These are phyloP conservation scores for Hypoxylon perforatum DNA, from an alignment of 495 filamentous ascomycete genomes.

Conservation along the genomic window DNA sequence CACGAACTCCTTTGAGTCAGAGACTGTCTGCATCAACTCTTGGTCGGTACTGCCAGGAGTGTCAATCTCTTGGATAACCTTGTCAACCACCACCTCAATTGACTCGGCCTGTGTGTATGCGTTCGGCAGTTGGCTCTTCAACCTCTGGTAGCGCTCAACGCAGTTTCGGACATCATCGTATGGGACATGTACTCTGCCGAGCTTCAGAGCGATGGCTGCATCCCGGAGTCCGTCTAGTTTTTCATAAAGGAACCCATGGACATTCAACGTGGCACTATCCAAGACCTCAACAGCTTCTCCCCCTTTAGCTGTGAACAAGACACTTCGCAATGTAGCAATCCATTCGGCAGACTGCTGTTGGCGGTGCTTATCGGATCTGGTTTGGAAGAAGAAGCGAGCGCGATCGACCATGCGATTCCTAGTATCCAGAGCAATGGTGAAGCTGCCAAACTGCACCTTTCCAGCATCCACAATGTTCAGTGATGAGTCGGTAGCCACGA, in stretches of 20 bases:
- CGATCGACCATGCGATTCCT: constrained; percentile 90
- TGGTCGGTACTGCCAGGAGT: constrained; percentile 77
- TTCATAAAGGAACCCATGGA: constrained; percentile 93
- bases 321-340: constrained; percentile 85
- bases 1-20: constrained; percentile 92
- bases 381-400: constrained; percentile 87
- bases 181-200: constrained; percentile 89
- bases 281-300: constrained; percentile 87
- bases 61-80: constrained; percentile 83
- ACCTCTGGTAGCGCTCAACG: constrained; percentile 58
- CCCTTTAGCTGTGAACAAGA: constrained; percentile 87
- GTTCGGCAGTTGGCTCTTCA: constrained; percentile 43
- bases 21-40: constrained; percentile 83
- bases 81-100: constrained; percentile 72
- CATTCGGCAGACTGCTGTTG: constrained; percentile 91
- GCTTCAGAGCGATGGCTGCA: constrained; percentile 87
- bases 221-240: constrained; percentile 88
- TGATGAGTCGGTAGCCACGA: constrained; percentile 84
- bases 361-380: constrained; percentile 71
- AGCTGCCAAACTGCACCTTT: constrained; percentile 81
- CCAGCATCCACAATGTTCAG: constrained; percentile 82
- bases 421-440: constrained; percentile 90
- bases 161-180: constrained; percentile 85
- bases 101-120: constrained; percentile 47
- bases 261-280: constrained; percentile 86